Conservation (phyloP, 2,329 filamentous ascomycete genomes). For the Aspergillus sp. region DNA sequence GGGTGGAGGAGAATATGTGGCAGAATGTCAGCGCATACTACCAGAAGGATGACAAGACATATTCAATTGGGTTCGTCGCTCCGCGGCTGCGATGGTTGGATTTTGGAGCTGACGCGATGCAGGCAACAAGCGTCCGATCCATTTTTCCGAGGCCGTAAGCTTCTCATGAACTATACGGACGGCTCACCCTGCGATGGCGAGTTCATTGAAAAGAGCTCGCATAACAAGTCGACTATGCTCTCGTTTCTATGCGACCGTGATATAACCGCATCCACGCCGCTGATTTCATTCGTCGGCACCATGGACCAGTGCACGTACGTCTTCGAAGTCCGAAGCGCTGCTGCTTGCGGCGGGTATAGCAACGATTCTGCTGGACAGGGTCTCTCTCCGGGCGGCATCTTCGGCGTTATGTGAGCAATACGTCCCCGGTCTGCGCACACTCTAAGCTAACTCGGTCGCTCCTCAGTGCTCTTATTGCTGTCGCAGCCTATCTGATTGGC, state of each 20-base stretch:
- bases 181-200: conserved; percentile 66
- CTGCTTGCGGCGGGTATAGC: conserved; percentile 75
- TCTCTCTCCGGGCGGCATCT: conserved; percentile 72
- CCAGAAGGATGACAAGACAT: conserved; percentile 41
- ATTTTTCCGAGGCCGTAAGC: conserved; percentile 55
- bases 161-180: conserved; percentile 73
- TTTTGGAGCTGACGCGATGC: background rate
- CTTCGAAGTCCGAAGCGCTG: conserved; percentile 84
- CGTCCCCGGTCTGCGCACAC: background rate
- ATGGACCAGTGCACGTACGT: conserved; percentile 93
- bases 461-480: conserved; percentile 60
- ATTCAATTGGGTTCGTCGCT: conserved; percentile 45
- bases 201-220: conserved; percentile 25
- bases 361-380: conserved; percentile 52
- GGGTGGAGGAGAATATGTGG: conserved; percentile 42
- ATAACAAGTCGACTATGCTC: conserved; percentile 76
- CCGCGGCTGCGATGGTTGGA: background rate
- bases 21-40: conserved; percentile 53
- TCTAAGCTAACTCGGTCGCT: background rate
- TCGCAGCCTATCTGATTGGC: conserved; percentile 85
- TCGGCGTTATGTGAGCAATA: conserved; percentile 73
- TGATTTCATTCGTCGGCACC: conserved; percentile 81
- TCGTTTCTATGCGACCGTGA: conserved; percentile 92
- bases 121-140: conserved; percentile 46
- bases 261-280: conserved; percentile 65